Base-by-base conservation (phyloP, 371 early-diverging fungal genomes). In the Aphelidium insulamus region DNA sequence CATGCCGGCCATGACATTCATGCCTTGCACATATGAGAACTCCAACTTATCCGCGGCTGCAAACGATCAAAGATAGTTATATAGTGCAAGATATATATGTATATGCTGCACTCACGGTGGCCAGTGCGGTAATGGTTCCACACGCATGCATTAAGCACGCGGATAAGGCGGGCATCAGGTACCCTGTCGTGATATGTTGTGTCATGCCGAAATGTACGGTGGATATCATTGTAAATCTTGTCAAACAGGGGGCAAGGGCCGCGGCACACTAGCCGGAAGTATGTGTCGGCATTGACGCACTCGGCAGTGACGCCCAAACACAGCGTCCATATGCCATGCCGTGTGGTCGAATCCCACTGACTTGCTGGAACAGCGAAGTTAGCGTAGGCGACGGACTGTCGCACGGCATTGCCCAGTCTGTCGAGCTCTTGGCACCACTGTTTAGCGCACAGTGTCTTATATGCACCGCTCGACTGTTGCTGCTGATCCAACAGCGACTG, bases 1-100 rank as follows among this genome's bases (percentile, higher is more conserved):
- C 5, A 88, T 88, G n/a, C 84, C 87, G 17, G 69, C 66, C 30
- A 90, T 49, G 23, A 82, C 82, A 52, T 88, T 92, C 85, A 88
- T 86, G 27, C 90, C 88, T 49, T 86, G 87, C 12, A 90, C 86
- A 52, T 92, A 92, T 10, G 78, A 62, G 34, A 79, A 72, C 21
- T 55, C 46, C 26, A 39, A 30, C 8, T 34, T 17, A 34, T 34
- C 8, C 40, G 36, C 1, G 11, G 45, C 19, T 35, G 23, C 28
- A 33, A 21, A 25, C 5, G 24, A 26, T 26, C 18, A 19, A 36
- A 28, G 25, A n/a, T 30, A 33, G 38, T 22, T 20, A 28, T 22
- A 36, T 28, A 26, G 20, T 30, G n/a, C n/a, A 27, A 21, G 24
- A 12, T 5, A 18, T 28, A 21, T 27, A 34, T 26, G 1, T 26